Conservation (phyloP, 176 grass and related monocot genomes). For the Melocanna baccifera region DNA sequence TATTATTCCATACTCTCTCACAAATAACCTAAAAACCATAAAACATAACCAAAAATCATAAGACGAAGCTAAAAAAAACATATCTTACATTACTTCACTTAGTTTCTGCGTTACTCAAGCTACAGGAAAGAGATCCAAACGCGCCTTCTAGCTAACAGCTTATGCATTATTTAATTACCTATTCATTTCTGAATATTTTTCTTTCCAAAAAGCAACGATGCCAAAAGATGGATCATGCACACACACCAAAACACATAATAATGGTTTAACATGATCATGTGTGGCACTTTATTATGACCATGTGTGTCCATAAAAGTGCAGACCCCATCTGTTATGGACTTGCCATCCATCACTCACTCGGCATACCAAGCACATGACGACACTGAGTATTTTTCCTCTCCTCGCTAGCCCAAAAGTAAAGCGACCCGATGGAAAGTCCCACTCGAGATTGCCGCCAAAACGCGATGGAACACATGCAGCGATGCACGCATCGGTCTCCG, state of each 20-base stretch:
- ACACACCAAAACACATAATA: not conserved
- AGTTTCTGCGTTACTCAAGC: no score
- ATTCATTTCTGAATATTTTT: not conserved
- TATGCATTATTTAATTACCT: no score
- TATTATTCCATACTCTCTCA: no score
- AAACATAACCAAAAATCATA: no score
- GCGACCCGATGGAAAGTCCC: not conserved
- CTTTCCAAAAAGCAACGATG: not conserved
- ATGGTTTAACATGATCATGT: conserved; percentile 2
- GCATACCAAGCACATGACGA: not conserved
- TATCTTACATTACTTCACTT: no score
- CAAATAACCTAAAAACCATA: no score
- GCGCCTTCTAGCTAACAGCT: no score
- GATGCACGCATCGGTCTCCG: not conserved
- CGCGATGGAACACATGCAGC: not conserved
- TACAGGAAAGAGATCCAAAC: no score
- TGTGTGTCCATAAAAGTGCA: conserved; percentile 27
- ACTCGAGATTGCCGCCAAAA: not conserved
- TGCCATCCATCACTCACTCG: not conserved
- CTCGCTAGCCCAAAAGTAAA: not conserved
- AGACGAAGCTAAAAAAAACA: no score
- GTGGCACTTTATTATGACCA: conserved; percentile 26
- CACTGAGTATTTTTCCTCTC: not conserved
- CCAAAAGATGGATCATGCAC: not conserved
- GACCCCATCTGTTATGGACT: not conserved